Conservation (phyloP, 2,329 filamentous ascomycete species). For the Aspergillus jensenii region DNA sequence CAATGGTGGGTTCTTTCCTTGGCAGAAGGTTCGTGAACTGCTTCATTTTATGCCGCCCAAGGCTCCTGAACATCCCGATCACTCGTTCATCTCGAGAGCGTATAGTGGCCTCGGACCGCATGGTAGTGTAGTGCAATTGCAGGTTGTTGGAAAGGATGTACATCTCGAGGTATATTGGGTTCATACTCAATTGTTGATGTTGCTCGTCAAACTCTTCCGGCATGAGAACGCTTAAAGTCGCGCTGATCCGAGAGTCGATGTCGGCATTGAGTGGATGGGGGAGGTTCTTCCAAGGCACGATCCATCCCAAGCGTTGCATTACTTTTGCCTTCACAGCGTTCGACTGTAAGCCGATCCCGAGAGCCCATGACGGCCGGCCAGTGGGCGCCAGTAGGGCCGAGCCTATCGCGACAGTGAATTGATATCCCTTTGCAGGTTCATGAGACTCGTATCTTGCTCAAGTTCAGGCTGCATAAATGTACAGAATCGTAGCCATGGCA, state of each 20-base stretch:
- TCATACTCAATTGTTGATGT: neutral
- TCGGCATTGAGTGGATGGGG: neutral
- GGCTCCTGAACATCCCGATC: neutral
- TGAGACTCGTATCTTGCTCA: neutral
- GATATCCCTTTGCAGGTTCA: no score
- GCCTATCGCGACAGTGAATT: neutral
- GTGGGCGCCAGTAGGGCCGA: neutral
- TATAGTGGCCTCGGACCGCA: neutral
- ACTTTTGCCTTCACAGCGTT: neutral
- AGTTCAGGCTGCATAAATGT: neutral
- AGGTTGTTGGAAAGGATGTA: neutral
- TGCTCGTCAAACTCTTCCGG: neutral
- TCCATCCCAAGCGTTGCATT: neutral
- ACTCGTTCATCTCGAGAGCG: neutral
- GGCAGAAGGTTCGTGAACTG: neutral
- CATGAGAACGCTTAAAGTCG: neutral
- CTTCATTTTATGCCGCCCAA: neutral
- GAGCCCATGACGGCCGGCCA: neutral
- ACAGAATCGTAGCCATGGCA: neutral
- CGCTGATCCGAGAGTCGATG: neutral
- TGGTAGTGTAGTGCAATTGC: neutral
- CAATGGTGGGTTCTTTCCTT: neutral
- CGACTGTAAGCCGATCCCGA: neutral
- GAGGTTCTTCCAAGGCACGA: neutral
- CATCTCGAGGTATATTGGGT: neutral